Conservation (phyloP, 495 filamentous ascomycete genomes). For the Talaromyces stipitatus region DNA sequence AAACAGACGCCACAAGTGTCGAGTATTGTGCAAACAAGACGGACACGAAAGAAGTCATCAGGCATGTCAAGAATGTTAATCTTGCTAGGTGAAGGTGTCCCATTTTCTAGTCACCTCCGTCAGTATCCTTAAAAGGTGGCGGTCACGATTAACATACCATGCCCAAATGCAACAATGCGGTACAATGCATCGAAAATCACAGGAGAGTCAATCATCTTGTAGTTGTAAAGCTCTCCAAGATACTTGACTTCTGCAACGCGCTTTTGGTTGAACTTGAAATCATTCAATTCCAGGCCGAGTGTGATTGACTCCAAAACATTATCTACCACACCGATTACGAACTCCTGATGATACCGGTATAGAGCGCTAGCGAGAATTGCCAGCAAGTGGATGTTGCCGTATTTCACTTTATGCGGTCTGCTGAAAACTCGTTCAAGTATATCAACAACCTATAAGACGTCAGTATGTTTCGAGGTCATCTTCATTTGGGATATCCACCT, state of each 20-base stretch:
- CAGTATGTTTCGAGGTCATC: slow-evolving; percentile 5
- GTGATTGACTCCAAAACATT: slow-evolving; percentile 83
- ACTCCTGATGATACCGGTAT: slow-evolving; percentile 86
- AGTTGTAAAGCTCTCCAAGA: slow-evolving; percentile 94
- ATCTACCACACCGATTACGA: slow-evolving; percentile 81
- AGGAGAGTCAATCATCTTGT: slow-evolving; percentile 91
- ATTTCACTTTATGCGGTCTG: slow-evolving; percentile 95
- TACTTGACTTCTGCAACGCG: slow-evolving; percentile 95
- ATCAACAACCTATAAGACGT: slow-evolving; percentile 53
- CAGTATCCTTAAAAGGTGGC: background rate
- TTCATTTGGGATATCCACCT: slow-evolving; percentile 41
- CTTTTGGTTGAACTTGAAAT: slow-evolving; percentile 97
- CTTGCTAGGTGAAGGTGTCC: slow-evolving; percentile 70
- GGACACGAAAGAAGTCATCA: slow-evolving; percentile 93
- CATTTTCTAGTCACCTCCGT: slow-evolving; percentile 44
- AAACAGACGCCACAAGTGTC: slow-evolving; percentile 97
- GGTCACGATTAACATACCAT: slow-evolving; percentile 44
- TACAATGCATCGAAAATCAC: slow-evolving; percentile 95
- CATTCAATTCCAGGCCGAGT: slow-evolving; percentile 85
- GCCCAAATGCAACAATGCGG: slow-evolving; percentile 85
- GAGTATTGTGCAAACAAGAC: slow-evolving; percentile 78
- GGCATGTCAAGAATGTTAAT: slow-evolving; percentile 72
- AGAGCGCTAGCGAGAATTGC: slow-evolving; percentile 85
- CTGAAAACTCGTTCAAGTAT: slow-evolving; percentile 88
- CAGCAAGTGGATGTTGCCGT: slow-evolving; percentile 91